Evolutionary conservation across 371 early-diverging fungal genomes (phyloP).

Genomic region (Mortierella sp.): DNA sequence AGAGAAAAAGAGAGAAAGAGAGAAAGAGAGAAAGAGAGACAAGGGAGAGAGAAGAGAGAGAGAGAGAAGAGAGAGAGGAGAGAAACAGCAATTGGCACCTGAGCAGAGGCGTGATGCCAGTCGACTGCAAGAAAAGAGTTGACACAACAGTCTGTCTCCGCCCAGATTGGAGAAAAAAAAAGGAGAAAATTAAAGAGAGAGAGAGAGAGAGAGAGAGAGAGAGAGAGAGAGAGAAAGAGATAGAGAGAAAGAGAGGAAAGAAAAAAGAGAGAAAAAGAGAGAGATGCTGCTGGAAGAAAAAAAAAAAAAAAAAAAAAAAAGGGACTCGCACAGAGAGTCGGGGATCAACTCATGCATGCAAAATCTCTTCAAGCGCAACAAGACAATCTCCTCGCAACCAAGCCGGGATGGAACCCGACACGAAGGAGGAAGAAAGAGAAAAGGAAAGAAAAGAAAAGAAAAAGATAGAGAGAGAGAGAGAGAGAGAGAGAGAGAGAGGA

Average conservation of each 20-base stretch:
- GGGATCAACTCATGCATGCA: no score
- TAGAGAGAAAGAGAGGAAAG: background rate
- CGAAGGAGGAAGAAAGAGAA: no score
- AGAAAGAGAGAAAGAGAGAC: background rate
- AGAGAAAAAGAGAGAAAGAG: background rate
- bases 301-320: background rate
- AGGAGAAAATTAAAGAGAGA: background rate
- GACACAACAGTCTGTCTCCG: no score
- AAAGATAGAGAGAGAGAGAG: no score
- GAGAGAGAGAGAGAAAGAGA: background rate
- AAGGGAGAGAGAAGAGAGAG: background rate
- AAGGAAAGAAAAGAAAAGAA: no score
- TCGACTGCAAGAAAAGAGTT: background rate
- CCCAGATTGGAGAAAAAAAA: slow-evolving; percentile 1
- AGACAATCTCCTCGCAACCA: no score
- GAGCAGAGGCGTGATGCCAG: no score
- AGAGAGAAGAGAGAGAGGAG: slow-evolving; percentile 5
- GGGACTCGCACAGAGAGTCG: background rate
- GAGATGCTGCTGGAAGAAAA: background rate
- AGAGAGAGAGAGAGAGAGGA: no score
- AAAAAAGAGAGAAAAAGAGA: background rate
- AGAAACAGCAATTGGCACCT: no score
- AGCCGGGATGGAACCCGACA: no score
- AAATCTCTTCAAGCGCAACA: no score
- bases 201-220: slow-evolving; percentile 5